These are phyloP conservation scores for Ustulina deusta DNA, from an alignment of 2,329 filamentous ascomycete genomes.

Conservation along the genomic window DNA sequence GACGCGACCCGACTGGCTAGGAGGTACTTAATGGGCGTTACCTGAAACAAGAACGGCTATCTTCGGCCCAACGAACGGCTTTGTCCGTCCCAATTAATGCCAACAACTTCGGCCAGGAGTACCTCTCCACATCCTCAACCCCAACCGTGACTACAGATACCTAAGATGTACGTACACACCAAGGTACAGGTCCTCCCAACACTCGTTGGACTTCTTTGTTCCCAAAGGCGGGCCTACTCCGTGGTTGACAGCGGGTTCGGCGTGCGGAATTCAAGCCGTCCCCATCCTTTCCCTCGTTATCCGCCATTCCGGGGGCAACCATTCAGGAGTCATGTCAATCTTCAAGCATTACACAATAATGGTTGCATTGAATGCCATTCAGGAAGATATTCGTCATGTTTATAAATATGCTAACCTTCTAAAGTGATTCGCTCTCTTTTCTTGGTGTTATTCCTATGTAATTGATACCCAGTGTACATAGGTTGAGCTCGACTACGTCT, in stretches of 20 bases:
- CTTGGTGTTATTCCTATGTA: neutral
- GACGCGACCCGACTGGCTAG: constrained; percentile 1
- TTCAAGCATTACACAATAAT: constrained; percentile 22
- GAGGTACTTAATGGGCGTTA: neutral
- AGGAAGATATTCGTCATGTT: neutral
- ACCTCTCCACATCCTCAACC: constrained; percentile 28
- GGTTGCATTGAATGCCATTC: constrained; percentile 5
- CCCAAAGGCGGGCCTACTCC: constrained; percentile 22
- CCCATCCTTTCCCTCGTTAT: constrained; percentile 45
- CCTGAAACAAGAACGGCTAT: constrained; percentile 44
- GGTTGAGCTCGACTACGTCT: neutral
- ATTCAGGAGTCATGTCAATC: constrained; percentile 23
- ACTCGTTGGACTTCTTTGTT: constrained; percentile 23
- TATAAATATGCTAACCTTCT: constrained; percentile 21
- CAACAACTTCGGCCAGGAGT: constrained; percentile 31
- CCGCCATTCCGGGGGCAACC: constrained; percentile 53
- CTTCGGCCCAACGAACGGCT: constrained; percentile 46
- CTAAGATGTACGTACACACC: constrained; percentile 13
- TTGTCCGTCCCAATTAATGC: constrained; percentile 38
- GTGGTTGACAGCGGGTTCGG: constrained; percentile 27
- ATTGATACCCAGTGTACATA: constrained; percentile 17
- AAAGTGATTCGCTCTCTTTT: neutral
- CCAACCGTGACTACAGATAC: constrained; percentile 2
- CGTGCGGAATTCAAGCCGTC: constrained; percentile 48
- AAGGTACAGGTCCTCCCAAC: neutral